Evolutionary conservation across 2,329 filamentous ascomycete species (phyloP), one percentile per base, ranked within the genome.

Genomic region (Salinomyces thailandicus): DNA sequence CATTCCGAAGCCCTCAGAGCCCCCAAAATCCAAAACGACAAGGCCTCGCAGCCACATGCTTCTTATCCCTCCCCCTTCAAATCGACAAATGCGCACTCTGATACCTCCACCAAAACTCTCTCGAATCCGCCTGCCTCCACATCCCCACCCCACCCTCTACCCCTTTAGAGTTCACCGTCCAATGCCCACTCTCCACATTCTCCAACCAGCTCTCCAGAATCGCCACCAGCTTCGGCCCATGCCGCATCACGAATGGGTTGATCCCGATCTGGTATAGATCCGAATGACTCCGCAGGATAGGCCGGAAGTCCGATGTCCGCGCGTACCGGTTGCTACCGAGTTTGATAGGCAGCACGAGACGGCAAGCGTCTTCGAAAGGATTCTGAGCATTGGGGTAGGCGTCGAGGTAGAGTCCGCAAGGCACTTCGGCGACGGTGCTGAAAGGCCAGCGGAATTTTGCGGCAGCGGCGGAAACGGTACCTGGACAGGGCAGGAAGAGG

Each of bases 361-460:
- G 44, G 35, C 54, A 57, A 4, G 51, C 52, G 36, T 58, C 55
- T 22, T 58, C 54, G 38, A 57, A 57, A 4, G 55, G 53, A 24
- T 57, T 57, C 22, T 53, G 47, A 2, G 51, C 53, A 27, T 54
- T 54, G 3, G 51, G 51, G 33, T 56, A 53, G 5, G 50, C 49
- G 33, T 58, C 55, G 2, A 58, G 50, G 31, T 58, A 58, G 2
- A 58, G 42, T 5, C 55, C 55, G 37, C 54, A 57, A n/a, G 55
- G 54, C 2, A 58, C 54, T 3, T 42, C 38, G 8, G 55, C 50
- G 9, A 55, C 41, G 1, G 53, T 55, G 4, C 49, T 54, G 33
- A 54, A 57, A 0, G 54, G 54, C 27, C 50, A 57, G 28, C 54
- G 49, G 40, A 57, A 57, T 22, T 57, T 55, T 13, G 53, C 53